Evolutionary conservation across 805 yeast genomes (phyloP).

Genomic region (Yarrowia keelungensis): DNA sequence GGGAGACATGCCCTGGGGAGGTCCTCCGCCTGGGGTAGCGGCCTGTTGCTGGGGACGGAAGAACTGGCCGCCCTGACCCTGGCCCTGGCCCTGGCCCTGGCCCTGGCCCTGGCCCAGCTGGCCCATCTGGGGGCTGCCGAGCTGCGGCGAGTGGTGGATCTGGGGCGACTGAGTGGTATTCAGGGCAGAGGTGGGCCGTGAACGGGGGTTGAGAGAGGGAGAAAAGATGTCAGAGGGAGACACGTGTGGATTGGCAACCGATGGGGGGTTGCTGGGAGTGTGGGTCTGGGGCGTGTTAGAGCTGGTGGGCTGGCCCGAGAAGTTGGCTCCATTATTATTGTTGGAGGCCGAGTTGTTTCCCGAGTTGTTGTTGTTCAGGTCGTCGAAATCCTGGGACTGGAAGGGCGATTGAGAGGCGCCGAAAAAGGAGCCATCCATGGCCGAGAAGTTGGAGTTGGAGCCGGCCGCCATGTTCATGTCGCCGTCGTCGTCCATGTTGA

Average conservation of each 20-base stretch:
- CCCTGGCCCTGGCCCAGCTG: constrained; percentile 5
- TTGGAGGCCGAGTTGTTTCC: background rate
- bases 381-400: constrained; percentile 38
- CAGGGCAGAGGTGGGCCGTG: constrained; percentile 27
- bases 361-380: background rate
- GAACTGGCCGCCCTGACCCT: constrained; percentile 27
- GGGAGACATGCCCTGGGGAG: constrained; percentile 15
- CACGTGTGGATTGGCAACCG: constrained; percentile 21
- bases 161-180: constrained; percentile 33
- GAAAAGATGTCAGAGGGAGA: constrained; percentile 36
- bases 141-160: constrained; percentile 36
- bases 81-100: background rate
- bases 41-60: constrained; percentile 15
- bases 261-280: constrained; percentile 4
- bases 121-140: constrained; percentile 36
- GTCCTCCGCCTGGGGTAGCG: constrained; percentile 2
- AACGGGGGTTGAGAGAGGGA: constrained; percentile 31
- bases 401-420: constrained; percentile 35
- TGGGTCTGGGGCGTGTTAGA: constrained; percentile 37
- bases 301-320: constrained; percentile 29
- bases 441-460: constrained; percentile 29
- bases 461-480: constrained; percentile 32
- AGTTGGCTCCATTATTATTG: background rate
- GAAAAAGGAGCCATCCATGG: constrained; percentile 35
- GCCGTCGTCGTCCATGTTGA: constrained; percentile 38